Percentiles rank a stretch among this genome's conserved stretches.
phyloP scores from a whole-genome alignment of 108 stramenopile genomes.

The Craspedostauros australis region DNA sequence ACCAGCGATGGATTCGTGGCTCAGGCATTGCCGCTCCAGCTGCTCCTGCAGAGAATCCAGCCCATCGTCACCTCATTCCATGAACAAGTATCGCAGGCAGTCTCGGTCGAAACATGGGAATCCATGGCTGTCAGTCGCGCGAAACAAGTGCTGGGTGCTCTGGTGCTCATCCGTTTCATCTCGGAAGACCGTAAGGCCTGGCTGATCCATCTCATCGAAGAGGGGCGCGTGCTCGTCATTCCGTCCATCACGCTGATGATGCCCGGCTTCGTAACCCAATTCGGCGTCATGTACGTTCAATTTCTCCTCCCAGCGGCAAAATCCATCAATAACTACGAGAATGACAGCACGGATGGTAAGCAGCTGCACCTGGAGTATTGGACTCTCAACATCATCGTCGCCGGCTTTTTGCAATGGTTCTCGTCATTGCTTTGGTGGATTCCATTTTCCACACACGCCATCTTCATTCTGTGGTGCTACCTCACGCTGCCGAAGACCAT shows the following conservation, averaged over 20 bases:
- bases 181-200: slow-evolving; percentile 45
- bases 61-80: slow-evolving; percentile 9
- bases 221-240: slow-evolving; percentile 47
- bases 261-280: slow-evolving; percentile 69
- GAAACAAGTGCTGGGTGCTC: slow-evolving; percentile 24
- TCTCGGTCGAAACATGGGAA: slow-evolving; percentile 20
- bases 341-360: slow-evolving; percentile 10
- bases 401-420: slow-evolving; percentile 35
- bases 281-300: slow-evolving; percentile 72
- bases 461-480: slow-evolving; percentile 58
- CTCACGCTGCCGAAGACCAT: slow-evolving; percentile 48
- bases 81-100: slow-evolving; percentile 13
- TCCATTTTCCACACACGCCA: slow-evolving; percentile 66
- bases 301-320: slow-evolving; percentile 58
- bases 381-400: slow-evolving; percentile 49
- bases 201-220: slow-evolving; percentile 42
- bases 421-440: slow-evolving; percentile 65
- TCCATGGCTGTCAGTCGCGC: slow-evolving; percentile 17
- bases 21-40: slow-evolving; percentile 16
- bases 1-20: slow-evolving; percentile 10
- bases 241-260: slow-evolving; percentile 74
- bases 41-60: slow-evolving; percentile 1
- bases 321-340: slow-evolving; percentile 17
- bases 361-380: slow-evolving; percentile 70
- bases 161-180: slow-evolving; percentile 45